These are phyloP conservation scores for Olyra latifolia DNA, from an alignment of 176 grass and related monocot species.

Conservation along the genomic window DNA sequence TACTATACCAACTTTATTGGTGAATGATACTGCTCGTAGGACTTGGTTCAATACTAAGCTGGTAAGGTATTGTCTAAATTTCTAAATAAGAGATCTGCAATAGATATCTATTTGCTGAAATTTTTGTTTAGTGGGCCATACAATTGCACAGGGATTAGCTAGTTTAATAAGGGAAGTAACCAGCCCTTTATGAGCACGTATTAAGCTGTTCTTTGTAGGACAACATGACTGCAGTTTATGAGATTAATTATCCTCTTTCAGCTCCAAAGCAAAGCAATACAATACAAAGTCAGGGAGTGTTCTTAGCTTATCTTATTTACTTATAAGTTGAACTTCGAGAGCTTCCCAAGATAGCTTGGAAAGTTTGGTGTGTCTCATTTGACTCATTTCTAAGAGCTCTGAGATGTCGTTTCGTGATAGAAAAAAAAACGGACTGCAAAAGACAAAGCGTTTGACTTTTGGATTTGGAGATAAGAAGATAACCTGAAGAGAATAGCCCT, in stretches of 20 bases:
- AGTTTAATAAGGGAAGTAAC: background rate
- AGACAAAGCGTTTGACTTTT: too few species aligned
- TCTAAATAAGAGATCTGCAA: background rate
- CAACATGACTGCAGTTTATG: background rate
- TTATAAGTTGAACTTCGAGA: too few species aligned
- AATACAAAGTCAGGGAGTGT: background rate
- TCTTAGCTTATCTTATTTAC: too few species aligned
- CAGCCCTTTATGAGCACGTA: background rate
- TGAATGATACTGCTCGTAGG: background rate
- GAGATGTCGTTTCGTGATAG: too few species aligned
- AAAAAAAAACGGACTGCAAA: too few species aligned
- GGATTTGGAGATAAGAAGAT: too few species aligned
- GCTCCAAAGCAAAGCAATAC: background rate
- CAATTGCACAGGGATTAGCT: background rate
- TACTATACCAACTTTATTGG: background rate
- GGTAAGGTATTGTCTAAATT: background rate
- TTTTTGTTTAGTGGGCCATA: background rate
- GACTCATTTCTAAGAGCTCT: too few species aligned
- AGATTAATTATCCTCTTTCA: background rate
- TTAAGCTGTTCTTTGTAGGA: background rate
- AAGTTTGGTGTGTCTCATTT: too few species aligned
- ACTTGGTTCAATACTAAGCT: background rate
- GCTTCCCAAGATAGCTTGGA: too few species aligned
- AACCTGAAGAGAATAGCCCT: too few species aligned
- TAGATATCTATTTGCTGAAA: background rate